These are phyloP conservation scores for Aureobasidium subglaciale DNA, from an alignment of 2,329 filamentous ascomycete genomes.

Conservation along the genomic window DNA sequence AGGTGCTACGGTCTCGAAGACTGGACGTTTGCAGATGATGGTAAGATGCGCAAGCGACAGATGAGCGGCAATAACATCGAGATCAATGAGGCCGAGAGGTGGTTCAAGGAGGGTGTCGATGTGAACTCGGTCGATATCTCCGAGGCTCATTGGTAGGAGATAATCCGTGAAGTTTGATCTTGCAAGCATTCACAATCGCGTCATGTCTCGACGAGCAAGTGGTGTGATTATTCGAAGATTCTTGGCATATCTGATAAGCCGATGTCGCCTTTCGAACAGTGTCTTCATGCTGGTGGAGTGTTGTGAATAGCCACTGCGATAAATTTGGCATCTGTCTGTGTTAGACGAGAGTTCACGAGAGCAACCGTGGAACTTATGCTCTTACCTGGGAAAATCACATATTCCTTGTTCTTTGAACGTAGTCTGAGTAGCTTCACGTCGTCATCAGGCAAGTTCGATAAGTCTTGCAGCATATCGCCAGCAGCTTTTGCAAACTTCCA, in stretches of 20 bases:
- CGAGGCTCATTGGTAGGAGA: conserved; percentile 56
- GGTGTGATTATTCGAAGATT: neutral
- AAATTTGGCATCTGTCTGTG: conserved; percentile 57
- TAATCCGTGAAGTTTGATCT: no score
- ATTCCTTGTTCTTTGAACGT: conserved; percentile 76
- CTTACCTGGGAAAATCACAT: conserved; percentile 67
- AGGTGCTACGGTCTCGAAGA: conserved; percentile 80
- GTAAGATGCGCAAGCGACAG: conserved; percentile 64
- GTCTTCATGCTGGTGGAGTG: conserved; percentile 57
- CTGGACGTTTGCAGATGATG: conserved; percentile 66
- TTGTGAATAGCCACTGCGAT: conserved; percentile 74
- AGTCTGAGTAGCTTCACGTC: conserved; percentile 69
- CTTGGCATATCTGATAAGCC: neutral
- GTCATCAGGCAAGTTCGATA: conserved; percentile 68
- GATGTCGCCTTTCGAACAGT: neutral
- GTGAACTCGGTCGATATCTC: conserved; percentile 60
- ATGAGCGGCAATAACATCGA: conserved; percentile 62
- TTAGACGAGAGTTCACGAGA: neutral
- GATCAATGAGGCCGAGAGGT: conserved; percentile 55
- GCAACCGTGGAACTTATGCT: neutral
- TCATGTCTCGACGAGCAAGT: neutral
- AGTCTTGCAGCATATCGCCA: conserved; percentile 60
- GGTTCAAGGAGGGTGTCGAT: conserved; percentile 64
- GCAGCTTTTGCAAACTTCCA: conserved; percentile 68
- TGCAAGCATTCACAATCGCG: no score